These are phyloP conservation scores for Cutaneotrichosporon cavernicola DNA, from an alignment of 1,284 basidiomycete genomes.

Conservation along the genomic window DNA sequence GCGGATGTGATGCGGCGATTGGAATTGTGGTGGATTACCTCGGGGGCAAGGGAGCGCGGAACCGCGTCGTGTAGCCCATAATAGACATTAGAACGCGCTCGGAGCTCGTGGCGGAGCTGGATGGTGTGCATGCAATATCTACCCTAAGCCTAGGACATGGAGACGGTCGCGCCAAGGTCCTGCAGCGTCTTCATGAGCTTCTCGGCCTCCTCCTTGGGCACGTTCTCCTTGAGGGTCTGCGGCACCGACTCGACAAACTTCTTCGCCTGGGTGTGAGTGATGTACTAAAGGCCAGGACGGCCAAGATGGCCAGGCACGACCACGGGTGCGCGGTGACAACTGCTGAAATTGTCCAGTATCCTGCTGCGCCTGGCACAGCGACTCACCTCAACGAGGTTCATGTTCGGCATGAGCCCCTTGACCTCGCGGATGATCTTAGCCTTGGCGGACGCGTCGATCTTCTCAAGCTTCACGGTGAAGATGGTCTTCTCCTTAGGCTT, in stretches of 20 bases:
- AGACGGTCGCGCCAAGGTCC: conserved; percentile 82
- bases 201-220: conserved; percentile 97
- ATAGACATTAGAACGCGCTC: background rate
- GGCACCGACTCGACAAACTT: conserved; percentile 98
- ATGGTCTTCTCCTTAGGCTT: conserved; percentile 99
- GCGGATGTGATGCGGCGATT: conserved; percentile 42
- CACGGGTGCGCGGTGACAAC: background rate
- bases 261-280: conserved; percentile 70
- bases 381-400: conserved; percentile 92
- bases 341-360: background rate
- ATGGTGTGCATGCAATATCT: conserved; percentile 25
- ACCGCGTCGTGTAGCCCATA: conserved; percentile 38
- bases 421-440: conserved; percentile 98
- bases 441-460: conserved; percentile 84
- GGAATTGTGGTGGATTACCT: conserved; percentile 44
- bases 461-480: conserved; percentile 91
- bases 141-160: conserved; percentile 54
- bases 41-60: conserved; percentile 35
- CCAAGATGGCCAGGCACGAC: background rate
- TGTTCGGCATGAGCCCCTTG: conserved; percentile 88
- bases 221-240: conserved; percentile 90
- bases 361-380: background rate
- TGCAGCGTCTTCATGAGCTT: conserved; percentile 90
- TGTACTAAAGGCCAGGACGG: background rate
- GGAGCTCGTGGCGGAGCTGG: conserved; percentile 16